phyloP scores from a whole-genome alignment of 1,284 basidiomycete species.

The Apiotrichum porosum region DNA sequence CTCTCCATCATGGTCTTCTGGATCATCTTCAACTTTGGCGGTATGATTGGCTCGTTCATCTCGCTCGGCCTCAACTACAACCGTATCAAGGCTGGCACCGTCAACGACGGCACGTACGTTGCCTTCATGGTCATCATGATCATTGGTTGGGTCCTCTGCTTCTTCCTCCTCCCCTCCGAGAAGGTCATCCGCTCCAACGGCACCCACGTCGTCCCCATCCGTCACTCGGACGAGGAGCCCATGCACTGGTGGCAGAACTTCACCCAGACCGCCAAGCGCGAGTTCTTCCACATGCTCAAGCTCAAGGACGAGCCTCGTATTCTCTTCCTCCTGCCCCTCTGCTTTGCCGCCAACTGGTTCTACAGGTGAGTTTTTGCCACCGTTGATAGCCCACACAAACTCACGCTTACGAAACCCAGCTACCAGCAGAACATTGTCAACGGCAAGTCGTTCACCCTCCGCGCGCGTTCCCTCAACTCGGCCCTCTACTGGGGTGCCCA shows the following conservation, averaged over 20 bases:
- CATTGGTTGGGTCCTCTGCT: constrained; percentile 13
- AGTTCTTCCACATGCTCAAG: constrained; percentile 11
- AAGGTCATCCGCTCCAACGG: constrained; percentile 16
- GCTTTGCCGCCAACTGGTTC: constrained; percentile 11
- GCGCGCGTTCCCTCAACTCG: constrained; percentile 41
- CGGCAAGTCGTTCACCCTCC: constrained; percentile 38
- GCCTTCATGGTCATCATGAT: constrained; percentile 25
- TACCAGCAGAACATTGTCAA: constrained; percentile 31
- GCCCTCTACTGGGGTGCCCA: constrained; percentile 47
- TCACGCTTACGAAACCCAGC: constrained; percentile 29
- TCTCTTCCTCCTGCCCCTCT: constrained; percentile 24
- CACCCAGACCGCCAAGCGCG: constrained; percentile 4
- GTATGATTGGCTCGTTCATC: constrained; percentile 63
- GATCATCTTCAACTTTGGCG: constrained; percentile 69
- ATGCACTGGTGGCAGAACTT: constrained; percentile 10
- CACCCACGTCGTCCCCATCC: constrained; percentile 4
- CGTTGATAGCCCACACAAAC: constrained; percentile 7
- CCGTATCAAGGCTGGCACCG: constrained; percentile 16
- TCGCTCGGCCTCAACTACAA: constrained; percentile 55
- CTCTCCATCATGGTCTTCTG: constrained; percentile 71
- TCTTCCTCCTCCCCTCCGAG: constrained; percentile 15
- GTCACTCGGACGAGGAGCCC: not conserved
- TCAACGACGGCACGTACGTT: constrained; percentile 17
- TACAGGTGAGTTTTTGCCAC: no score
- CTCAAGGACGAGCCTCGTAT: constrained; percentile 21